Evolutionary conservation across 352 stramenopile genomes (phyloP), one percentile per base, ranked within the genome.

Genomic region (Pythium aphanidermatum): DNA sequence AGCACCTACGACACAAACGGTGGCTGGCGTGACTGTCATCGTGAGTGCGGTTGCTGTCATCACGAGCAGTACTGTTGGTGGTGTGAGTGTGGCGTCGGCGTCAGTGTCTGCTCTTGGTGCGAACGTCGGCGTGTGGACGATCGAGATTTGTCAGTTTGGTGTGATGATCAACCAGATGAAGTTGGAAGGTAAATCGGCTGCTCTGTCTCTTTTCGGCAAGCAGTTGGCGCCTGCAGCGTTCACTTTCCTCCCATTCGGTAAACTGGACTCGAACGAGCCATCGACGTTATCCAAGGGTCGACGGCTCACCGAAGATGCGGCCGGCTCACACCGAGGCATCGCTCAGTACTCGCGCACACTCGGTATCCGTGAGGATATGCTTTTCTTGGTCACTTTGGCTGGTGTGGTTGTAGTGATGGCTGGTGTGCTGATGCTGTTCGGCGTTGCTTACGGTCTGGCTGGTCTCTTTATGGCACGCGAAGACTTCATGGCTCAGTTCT

Each of bases 91-190:
- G 4, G 73, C 75, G 7, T 63, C 65, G 26, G 74, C 76, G 8
- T 73, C 73, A 2, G 60, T 79, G 6, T 59, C 75, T 0, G 72
- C 70, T 8, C 74, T 63, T 25, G 72, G 72, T 10, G 77, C 71
- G 10, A 83, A 74, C 27, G 73, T 83, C 35, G 80, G 71, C 16
- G 72, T 88, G 19, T 79, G 73, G 24, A 90, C 80, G 6, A 61
- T 92, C 5, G 80, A 92, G 42, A 74, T 92, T 30, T 88, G 77
- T 33, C 76, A 89, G 48, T 92, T 92, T 32, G 69, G 61, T 2
- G 80, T 92, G 31, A 67, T 88, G 12, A 65, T 89, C 38, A 87
- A 86, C 47, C 70, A 86, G 51, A 54, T 92, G 19, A 65, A 89
- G 33, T 69, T 92, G 21, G 46, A 74, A 7, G 76, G 80, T 39